Conservation (phyloP, 176 grass and related monocot species). For the Triticum turgidum region DNA sequence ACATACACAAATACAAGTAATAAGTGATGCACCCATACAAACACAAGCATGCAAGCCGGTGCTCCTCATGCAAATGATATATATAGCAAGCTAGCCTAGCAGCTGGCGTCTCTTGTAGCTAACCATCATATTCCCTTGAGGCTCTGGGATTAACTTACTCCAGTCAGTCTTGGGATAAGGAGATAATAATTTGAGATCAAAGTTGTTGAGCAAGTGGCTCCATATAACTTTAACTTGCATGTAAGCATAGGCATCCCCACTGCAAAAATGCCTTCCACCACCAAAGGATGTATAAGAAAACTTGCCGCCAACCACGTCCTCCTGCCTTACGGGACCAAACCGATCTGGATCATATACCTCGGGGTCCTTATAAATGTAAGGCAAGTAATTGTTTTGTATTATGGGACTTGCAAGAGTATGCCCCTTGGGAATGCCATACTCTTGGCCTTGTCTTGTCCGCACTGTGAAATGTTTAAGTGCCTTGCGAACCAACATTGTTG, state of each 20-base stretch:
- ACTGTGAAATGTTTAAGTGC: background rate
- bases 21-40: no score
- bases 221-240: constrained; percentile 18
- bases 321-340: background rate
- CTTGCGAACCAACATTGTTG: background rate
- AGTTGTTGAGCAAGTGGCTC: constrained; percentile 18
- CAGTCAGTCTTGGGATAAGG: background rate
- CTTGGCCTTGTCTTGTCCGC: background rate
- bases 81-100: background rate
- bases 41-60: no score
- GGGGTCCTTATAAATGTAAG: background rate
- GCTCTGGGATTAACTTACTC: background rate
- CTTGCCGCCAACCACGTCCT: background rate
- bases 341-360: background rate
- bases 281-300: background rate
- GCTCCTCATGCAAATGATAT: no score
- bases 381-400: background rate
- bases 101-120: background rate
- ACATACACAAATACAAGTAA: no score
- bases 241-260: background rate
- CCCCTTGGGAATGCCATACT: background rate
- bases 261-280: background rate
- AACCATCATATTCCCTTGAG: background rate
- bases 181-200: background rate
- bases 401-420: background rate